phyloP scores from a whole-genome alignment of 148 eudicot species.

The Polygonum maritimum region DNA sequence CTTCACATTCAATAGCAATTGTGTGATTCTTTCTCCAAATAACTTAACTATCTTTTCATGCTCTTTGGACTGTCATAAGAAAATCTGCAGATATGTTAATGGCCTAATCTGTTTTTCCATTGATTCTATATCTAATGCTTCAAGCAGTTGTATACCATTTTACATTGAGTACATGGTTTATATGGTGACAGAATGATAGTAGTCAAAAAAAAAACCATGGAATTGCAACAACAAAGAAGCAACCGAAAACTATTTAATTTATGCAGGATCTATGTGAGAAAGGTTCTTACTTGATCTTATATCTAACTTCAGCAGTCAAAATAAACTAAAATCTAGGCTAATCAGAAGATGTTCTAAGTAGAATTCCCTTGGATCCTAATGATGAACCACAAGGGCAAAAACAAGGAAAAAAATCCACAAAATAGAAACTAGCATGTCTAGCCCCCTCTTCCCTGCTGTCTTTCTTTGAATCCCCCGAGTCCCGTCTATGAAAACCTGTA shows the following conservation, averaged over 20 bases:
- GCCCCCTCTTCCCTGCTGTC: background rate
- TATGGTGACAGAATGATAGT: background rate
- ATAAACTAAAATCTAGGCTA: background rate
- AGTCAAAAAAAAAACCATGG: background rate
- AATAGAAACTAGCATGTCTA: background rate
- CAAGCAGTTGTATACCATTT: background rate
- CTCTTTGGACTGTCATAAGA: background rate
- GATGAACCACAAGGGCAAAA: background rate
- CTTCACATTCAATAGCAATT: background rate
- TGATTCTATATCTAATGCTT: background rate
- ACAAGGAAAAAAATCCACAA: too few species aligned
- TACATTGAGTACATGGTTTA: background rate
- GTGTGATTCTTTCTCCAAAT: background rate
- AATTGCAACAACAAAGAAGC: conserved; percentile 4
- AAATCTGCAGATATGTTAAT: background rate
- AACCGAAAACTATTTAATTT: background rate
- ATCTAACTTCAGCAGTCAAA: background rate
- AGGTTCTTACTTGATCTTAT: background rate
- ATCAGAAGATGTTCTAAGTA: background rate
- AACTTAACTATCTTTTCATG: background rate
- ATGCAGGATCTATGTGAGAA: background rate
- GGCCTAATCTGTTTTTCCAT: background rate
- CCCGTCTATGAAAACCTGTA: background rate
- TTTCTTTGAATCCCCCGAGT: background rate
- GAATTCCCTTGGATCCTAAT: background rate